A percentile compares a stretch with the other conserved stretches of the same genome.
These are phyloP conservation scores for Saccharomycopsis phalli DNA, from an alignment of 1,139 yeast genomes.

Conservation along the genomic window DNA sequence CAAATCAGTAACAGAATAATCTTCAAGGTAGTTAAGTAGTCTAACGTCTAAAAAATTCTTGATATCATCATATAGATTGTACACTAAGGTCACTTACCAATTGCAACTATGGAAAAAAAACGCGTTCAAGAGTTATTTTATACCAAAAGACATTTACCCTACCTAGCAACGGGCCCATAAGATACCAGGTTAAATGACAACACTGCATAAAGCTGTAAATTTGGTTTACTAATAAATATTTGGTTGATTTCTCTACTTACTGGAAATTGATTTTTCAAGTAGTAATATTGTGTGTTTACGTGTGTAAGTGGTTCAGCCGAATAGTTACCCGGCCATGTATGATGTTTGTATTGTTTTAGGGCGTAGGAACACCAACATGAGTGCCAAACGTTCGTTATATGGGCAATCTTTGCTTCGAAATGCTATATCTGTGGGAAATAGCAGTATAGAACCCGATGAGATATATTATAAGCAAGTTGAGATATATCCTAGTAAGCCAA, in stretches of 20 bases:
- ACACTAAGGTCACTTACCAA: neutral
- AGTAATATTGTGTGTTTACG: neutral
- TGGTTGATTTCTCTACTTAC: too few relatives aligned
- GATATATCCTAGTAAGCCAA: constrained; percentile 12
- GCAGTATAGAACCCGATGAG: constrained; percentile 20
- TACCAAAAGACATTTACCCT: too few relatives aligned
- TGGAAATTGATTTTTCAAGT: too few relatives aligned
- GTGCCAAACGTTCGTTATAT: constrained; percentile 30
- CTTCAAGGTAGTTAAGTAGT: constrained; percentile 20
- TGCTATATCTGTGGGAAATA: constrained; percentile 24
- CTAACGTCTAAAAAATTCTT: constrained; percentile 20
- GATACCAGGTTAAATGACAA: too few relatives aligned
- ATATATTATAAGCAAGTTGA: constrained; percentile 17
- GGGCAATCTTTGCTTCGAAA: constrained; percentile 31
- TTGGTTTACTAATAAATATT: too few relatives aligned
- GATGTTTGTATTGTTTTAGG: neutral
- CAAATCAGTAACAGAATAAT: too few relatives aligned
- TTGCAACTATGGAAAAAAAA: neutral
- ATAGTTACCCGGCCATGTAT: neutral
- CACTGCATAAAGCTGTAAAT: too few relatives aligned
- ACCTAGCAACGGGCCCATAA: too few relatives aligned
- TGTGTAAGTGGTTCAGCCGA: neutral
- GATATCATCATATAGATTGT: constrained; percentile 16
- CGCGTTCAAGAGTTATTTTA: neutral
- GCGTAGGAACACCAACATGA: too few relatives aligned